Evolutionary conservation across 495 filamentous ascomycete genomes (phyloP).

Genomic region (Margaritispora aquatica): DNA sequence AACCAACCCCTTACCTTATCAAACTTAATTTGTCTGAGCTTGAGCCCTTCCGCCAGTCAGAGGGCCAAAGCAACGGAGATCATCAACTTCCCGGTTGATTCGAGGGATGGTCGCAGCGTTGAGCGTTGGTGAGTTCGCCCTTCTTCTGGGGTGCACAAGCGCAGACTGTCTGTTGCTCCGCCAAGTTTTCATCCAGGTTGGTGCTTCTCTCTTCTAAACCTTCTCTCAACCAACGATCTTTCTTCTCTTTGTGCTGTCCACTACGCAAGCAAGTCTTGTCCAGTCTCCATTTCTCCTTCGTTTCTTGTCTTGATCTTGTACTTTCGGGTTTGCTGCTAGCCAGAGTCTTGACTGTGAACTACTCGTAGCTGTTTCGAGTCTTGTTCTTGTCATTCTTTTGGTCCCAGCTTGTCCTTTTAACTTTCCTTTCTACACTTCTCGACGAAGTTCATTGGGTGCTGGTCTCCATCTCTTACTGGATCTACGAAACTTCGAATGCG

Average conservation of each 20-base stretch:
- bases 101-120: not conserved
- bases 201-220: not conserved
- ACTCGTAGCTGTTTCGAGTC: constrained; percentile 15
- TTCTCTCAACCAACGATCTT: constrained; percentile 1
- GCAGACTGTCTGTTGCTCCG: not conserved
- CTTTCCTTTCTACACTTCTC: not conserved
- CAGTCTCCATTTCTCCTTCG: constrained; percentile 3
- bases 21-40: not conserved
- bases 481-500: not conserved
- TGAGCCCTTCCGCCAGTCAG: not conserved
- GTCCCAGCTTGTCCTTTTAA: constrained; percentile 6
- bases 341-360: constrained; percentile 12
- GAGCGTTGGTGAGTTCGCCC: not conserved
- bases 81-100: not conserved
- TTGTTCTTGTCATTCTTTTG: constrained; percentile 15
- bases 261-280: constrained; percentile 9
- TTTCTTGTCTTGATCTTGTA: not conserved
- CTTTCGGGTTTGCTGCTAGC: not conserved
- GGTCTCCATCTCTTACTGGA: not conserved
- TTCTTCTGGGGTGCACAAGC: not conserved
- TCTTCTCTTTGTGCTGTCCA: not conserved
- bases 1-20: not conserved
- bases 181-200: constrained; percentile 1
- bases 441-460: not conserved
- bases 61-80: not conserved